Conservation (phyloP, 2,329 filamentous ascomycete genomes). For the Sarocladiaceae sp. region DNA sequence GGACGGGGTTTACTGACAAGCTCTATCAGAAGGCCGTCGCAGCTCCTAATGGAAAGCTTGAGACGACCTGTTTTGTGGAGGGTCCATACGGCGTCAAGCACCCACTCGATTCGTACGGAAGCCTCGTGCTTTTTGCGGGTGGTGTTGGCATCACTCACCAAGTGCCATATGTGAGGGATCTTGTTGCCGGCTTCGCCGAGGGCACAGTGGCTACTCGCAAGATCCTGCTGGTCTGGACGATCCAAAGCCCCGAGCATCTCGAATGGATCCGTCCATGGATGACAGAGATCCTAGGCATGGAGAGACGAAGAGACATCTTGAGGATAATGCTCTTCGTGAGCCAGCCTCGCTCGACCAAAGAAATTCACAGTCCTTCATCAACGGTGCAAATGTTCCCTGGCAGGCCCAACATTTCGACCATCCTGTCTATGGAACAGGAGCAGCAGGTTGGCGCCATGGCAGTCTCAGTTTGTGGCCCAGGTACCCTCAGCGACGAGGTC, state of each 20-base stretch:
- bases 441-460: slow-evolving; percentile 70
- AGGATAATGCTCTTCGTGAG: slow-evolving; percentile 77
- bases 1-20: slow-evolving; percentile 68
- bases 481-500: slow-evolving; percentile 71
- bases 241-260: slow-evolving; percentile 74
- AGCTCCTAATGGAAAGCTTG: slow-evolving; percentile 56
- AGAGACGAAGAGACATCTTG: slow-evolving; percentile 67
- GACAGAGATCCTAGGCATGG: slow-evolving; percentile 74
- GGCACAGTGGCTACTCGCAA: slow-evolving; percentile 68
- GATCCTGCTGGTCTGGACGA: slow-evolving; percentile 73
- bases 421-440: slow-evolving; percentile 70
- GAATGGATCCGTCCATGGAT: slow-evolving; percentile 85
- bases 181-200: slow-evolving; percentile 64
- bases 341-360: slow-evolving; percentile 69
- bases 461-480: slow-evolving; percentile 71
- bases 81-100: slow-evolving; percentile 75
- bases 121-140: slow-evolving; percentile 73
- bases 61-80: slow-evolving; percentile 65
- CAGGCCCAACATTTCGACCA: slow-evolving; percentile 67
- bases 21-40: slow-evolving; percentile 65
- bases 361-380: slow-evolving; percentile 72
- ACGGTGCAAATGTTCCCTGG: slow-evolving; percentile 85
- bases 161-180: slow-evolving; percentile 68
- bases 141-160: slow-evolving; percentile 80
- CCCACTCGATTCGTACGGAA: slow-evolving; percentile 70